These are phyloP conservation scores for Blepharisma stoltei DNA, from an alignment of 73 alveolate species.

Conservation along the genomic window DNA sequence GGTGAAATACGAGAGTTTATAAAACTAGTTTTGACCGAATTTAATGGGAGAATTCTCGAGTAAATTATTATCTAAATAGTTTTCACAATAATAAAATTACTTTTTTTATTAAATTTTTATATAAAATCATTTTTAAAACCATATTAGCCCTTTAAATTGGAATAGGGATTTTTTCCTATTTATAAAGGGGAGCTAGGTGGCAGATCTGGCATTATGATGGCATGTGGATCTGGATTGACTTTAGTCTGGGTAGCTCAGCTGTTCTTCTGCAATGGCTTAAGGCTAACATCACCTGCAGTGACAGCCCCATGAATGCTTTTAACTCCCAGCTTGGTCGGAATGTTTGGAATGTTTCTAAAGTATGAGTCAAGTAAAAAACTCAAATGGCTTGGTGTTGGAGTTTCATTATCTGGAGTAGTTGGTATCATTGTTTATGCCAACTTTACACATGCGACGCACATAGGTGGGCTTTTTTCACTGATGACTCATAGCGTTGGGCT, in stretches of 20 bases:
- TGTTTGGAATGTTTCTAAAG: background rate
- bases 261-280: constrained; percentile 1
- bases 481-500: background rate
- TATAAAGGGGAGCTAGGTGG: no score
- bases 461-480: background rate
- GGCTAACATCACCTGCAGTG: background rate
- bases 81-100: no score
- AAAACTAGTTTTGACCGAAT: no score
- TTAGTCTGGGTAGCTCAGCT: background rate
- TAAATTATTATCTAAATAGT: no score
- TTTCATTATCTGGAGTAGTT: background rate
- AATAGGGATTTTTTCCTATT: no score
- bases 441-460: background rate
- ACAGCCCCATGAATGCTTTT: constrained; percentile 27
- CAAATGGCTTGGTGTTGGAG: background rate
- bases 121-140: no score
- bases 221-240: background rate
- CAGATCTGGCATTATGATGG: no score
- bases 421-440: background rate
- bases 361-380: background rate
- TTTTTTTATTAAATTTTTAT: no score
- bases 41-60: no score
- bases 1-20: no score
- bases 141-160: no score
- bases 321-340: background rate